Conservation (phyloP, 306 rosid species). For the Medicago lupulina region DNA sequence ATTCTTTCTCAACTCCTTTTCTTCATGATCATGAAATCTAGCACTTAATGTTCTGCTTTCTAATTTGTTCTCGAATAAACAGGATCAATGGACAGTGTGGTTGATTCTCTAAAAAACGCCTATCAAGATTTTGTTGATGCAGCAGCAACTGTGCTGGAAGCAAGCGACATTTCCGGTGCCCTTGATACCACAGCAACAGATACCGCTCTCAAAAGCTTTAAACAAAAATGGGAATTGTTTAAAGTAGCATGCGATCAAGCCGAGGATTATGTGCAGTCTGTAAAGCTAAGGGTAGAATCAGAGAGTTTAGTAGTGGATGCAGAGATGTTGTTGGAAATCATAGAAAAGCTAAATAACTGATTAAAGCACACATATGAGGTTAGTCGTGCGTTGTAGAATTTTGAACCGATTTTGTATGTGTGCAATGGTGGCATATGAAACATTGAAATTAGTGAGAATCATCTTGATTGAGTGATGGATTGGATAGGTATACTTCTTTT, state of each 20-base stretch:
- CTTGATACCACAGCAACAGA: slow-evolving; percentile 64
- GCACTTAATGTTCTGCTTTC: too few relatives aligned
- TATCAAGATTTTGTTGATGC: slow-evolving; percentile 78
- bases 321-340: too few relatives aligned
- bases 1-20: too few relatives aligned
- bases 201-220: slow-evolving; percentile 70
- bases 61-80: too few relatives aligned
- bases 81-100: slow-evolving; percentile 61
- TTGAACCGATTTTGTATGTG: neutral
- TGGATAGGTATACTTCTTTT: neutral
- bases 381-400: neutral
- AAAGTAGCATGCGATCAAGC: slow-evolving; percentile 85
- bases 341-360: too few relatives aligned
- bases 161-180: slow-evolving; percentile 58
- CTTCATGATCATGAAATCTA: too few relatives aligned
- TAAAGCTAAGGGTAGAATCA: slow-evolving; percentile 65
- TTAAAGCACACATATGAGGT: neutral
- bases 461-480: neutral
- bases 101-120: slow-evolving; percentile 68
- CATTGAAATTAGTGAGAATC: neutral
- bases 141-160: slow-evolving; percentile 68
- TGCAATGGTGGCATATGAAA: neutral
- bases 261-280: slow-evolving; percentile 82
- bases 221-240: slow-evolving; percentile 82
- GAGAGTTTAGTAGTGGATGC: slow-evolving; percentile 73